Evolutionary conservation across 208 protist species (phyloP), one percentile per base, ranked within the genome.

Genomic region (Trypanosoma rangeli): DNA sequence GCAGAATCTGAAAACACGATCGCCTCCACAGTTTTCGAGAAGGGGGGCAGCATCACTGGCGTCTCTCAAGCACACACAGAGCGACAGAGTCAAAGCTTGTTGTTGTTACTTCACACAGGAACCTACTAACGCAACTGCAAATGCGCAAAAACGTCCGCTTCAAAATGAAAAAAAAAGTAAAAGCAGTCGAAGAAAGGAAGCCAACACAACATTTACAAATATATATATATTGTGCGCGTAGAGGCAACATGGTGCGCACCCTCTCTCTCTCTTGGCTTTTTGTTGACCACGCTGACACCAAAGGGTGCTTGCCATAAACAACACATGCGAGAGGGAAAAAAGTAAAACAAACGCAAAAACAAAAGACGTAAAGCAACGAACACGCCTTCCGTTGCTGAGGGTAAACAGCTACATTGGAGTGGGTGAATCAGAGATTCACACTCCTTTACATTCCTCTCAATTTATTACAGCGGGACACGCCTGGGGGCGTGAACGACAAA

Each of bases 401-500:
- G 37, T 10, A 10, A 13, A 42, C 4, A 13, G 37, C 37, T 42
- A 42, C 37, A 42, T 42, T 42, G 37, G 37, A n/a, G n/a, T n/a
- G n/a, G n/a, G n/a, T n/a, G n/a, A n/a, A n/a, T n/a, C n/a, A n/a
- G n/a, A 42, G 7, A 42, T 42, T 4, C 37, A 42, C 10, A 10
- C 37, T 42, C 37, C 37, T 10, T 42, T 26, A 28, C 33, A 46
- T n/a, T n/a, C 22, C 26, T 16, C 16, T 29, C 13, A 35, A 42
- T 60, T n/a, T 70, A 42, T 26, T 73, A 69, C 50, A 64, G 22
- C 37, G 31, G 55, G 18, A 61, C 5, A 1, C 70, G 60, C 35
- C 54, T 44, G 28, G 16, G 31, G 16, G 76, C 73, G 0, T 70
- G 53, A 16, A 85, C 74, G 54, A 85, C 82, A 73, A 90, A 90